A percentile compares a stretch with the other conserved stretches of the same genome.
Evolutionary conservation across 2,329 filamentous ascomycete species (phyloP).

Genomic region (Endocalyx cinctus): DNA sequence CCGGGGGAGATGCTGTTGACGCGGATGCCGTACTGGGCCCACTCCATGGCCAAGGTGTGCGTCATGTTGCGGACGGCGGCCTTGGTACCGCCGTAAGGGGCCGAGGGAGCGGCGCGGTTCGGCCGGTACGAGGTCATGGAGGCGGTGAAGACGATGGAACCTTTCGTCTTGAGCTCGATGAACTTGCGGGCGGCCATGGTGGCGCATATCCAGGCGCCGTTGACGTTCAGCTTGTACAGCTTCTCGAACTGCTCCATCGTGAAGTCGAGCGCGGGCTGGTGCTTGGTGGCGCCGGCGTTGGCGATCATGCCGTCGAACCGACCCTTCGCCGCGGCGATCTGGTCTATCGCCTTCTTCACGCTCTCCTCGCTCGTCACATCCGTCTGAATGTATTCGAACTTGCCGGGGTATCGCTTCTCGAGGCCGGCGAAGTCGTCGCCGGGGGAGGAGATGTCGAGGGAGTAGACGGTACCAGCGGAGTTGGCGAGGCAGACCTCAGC

Average conservation of each 20-base stretch:
- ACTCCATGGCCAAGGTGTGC: slow-evolving; percentile 41
- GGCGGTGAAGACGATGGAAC: slow-evolving; percentile 40
- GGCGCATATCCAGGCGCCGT: slow-evolving; percentile 40
- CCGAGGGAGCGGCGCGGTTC: slow-evolving; percentile 46
- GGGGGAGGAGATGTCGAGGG: slow-evolving; percentile 34
- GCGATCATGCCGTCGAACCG: slow-evolving; percentile 37
- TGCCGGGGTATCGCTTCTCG: slow-evolving; percentile 35
- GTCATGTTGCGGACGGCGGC: slow-evolving; percentile 37
- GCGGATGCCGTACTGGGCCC: slow-evolving; percentile 40
- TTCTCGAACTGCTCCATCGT: slow-evolving; percentile 32
- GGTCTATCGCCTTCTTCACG: slow-evolving; percentile 35
- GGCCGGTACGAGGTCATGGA: slow-evolving; percentile 44
- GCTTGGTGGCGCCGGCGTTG: slow-evolving; percentile 40
- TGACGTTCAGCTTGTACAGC: slow-evolving; percentile 43
- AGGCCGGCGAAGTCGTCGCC: slow-evolving; percentile 33
- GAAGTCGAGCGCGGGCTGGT: slow-evolving; percentile 41
- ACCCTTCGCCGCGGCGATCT: slow-evolving; percentile 32
- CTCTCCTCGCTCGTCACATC: slow-evolving; percentile 40
- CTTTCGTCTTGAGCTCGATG: slow-evolving; percentile 29
- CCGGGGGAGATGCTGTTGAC: slow-evolving; percentile 44
- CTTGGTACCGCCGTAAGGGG: slow-evolving; percentile 42
- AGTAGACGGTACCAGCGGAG: slow-evolving; percentile 34
- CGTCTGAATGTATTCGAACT: slow-evolving; percentile 39
- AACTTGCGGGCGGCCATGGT: slow-evolving; percentile 39
- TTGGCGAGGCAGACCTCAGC: slow-evolving; percentile 43